Evolutionary conservation across 2,329 filamentous ascomycete genomes (phyloP), one percentile per base, ranked within the genome.

Genomic region (Calonectria hongkongensis): DNA sequence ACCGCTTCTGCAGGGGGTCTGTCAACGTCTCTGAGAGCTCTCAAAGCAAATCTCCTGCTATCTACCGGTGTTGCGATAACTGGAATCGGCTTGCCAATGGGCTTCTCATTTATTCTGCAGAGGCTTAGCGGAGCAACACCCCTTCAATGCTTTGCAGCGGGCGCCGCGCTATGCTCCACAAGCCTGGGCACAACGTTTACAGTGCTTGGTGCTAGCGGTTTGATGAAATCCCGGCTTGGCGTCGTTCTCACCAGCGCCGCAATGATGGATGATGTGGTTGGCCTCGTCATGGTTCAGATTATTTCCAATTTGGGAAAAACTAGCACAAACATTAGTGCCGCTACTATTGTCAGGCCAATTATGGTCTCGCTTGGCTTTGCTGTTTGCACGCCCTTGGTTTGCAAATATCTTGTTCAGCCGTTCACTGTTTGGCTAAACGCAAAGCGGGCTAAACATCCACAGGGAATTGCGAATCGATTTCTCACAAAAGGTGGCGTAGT

Each of bases 221-320:
- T 88, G 4, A 81, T 80, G 1, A 75, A 81, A 1, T 87, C 87
- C 2, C 83, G 88, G 9, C 79, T 89, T 6, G 88, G 94, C 85
- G 70, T 91, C 84, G 89, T 97, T 0, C 86, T 95, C 0, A 90
- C 90, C 2, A 92, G 90, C 71, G 94, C 94, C 1, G 94, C 94
- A 0, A 94, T 97, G 90, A 90, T 97, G 84, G 94, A 97, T 80
- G 94, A 97, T 83, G 92, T 96, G 0, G 89, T 94, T 1, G 94
- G 94, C 0, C 84, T 96, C 12, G 90, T 96, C 9, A 93, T 96
- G 90, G 92, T 95, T 0, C 91, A 94, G 75, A 89, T 96, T 56
- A 92, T 97, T 27, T 90, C 92, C 0, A 92, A 92, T 58, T 85
- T 96, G 0, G 93, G 82, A 67, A 81, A 56, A 76, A 73, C 54